A percentile compares a stretch with the other conserved stretches of the same genome.
Evolutionary conservation across 129 eudicot species (phyloP).

Genomic region (Escallonia herrerae): DNA sequence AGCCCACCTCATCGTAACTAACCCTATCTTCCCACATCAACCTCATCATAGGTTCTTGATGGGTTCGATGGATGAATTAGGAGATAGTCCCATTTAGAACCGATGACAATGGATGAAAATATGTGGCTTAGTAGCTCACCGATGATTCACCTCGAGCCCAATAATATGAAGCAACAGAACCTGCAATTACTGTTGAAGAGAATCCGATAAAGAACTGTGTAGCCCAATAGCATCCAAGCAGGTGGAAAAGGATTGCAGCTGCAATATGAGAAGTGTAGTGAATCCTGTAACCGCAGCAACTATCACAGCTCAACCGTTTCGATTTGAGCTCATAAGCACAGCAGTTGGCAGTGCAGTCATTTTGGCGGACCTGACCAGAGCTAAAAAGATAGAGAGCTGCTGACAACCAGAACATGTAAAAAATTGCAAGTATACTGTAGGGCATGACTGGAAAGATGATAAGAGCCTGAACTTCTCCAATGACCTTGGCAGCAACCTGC

Average conservation of each 20-base stretch:
- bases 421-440: slow-evolving; percentile 62
- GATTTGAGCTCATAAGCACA: slow-evolving; percentile 83
- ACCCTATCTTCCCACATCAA: too few relatives aligned
- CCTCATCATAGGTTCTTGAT: too few relatives aligned
- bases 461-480: slow-evolving; percentile 94
- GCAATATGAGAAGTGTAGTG: slow-evolving; percentile 78
- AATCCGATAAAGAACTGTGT: slow-evolving; percentile 74
- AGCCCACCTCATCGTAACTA: too few relatives aligned
- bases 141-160: slow-evolving; percentile 89
- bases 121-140: slow-evolving; percentile 41
- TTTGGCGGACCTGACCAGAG: slow-evolving; percentile 67
- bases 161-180: slow-evolving; percentile 95
- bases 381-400: slow-evolving; percentile 92
- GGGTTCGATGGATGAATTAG: too few relatives aligned
- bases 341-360: slow-evolving; percentile 68
- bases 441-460: slow-evolving; percentile 84
- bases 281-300: slow-evolving; percentile 82
- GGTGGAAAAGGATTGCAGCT: slow-evolving; percentile 79
- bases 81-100: too few relatives aligned
- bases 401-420: slow-evolving; percentile 86
- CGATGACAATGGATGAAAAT: too few relatives aligned
- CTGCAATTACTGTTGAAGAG: slow-evolving; percentile 90
- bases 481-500: slow-evolving; percentile 99
- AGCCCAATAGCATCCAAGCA: slow-evolving; percentile 93
- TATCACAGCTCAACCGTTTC: slow-evolving; percentile 68